Percentiles rank a stretch among this genome's conserved stretches.
Evolutionary conservation across 495 filamentous ascomycete genomes (phyloP).

Genomic region (Aspergillus heteromorphus): DNA sequence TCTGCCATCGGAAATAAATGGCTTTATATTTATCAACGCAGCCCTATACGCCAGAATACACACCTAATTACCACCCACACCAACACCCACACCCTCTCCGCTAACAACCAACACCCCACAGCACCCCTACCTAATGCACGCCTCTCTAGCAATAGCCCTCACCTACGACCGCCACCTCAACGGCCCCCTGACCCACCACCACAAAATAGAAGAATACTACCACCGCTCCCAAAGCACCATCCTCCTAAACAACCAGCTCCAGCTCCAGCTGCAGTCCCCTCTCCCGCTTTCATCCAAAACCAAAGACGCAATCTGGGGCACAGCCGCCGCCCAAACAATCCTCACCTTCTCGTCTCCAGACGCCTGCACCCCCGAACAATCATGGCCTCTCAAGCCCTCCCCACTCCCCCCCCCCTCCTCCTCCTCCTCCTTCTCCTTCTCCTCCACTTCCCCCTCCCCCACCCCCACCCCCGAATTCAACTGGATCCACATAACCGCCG

Average conservation of each 20-base stretch:
- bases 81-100: too few relatives aligned
- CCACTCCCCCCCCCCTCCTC: too few relatives aligned
- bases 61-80: too few relatives aligned
- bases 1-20: too few relatives aligned
- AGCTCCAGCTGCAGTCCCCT: too few relatives aligned
- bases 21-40: too few relatives aligned
- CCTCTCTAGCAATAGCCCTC: constrained; percentile 35
- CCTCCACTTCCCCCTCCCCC: too few relatives aligned
- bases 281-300: too few relatives aligned
- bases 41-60: too few relatives aligned
- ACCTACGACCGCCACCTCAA: constrained; percentile 42
- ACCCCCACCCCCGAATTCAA: too few relatives aligned
- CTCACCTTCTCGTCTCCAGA: constrained; percentile 36
- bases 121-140: constrained; percentile 46
- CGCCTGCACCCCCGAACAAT: constrained; percentile 29
- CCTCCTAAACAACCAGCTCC: constrained; percentile 34
- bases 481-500: constrained; percentile 39
- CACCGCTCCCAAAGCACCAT: constrained; percentile 38
- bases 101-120: constrained; percentile 11
- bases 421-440: too few relatives aligned
- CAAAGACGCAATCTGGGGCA: constrained; percentile 42
- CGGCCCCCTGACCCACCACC: constrained; percentile 11
- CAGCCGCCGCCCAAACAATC: constrained; percentile 34
- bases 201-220: constrained; percentile 35
- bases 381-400: constrained; percentile 41